Evolutionary conservation across 1,284 basidiomycete genomes (phyloP), one percentile per base, ranked within the genome.

Genomic region (Laetiporus sulphureus): DNA sequence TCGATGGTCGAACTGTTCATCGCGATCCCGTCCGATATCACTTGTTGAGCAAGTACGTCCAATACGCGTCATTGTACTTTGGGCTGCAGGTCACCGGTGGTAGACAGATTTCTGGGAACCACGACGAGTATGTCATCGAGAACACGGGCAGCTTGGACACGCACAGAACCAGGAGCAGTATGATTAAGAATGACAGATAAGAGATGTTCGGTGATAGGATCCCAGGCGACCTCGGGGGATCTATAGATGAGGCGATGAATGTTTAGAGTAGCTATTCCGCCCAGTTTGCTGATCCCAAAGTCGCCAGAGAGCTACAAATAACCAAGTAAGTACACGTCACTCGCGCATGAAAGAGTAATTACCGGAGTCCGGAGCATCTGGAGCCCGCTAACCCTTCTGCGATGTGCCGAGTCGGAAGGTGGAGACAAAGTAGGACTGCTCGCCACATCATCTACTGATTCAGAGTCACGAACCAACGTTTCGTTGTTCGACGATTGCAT

Each of bases 261-360:
- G 57, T 98, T 98, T 40, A 91, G 71, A 40, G 80, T 71, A 0
- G 85, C 73, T 2, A 97, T 84, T 0, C 77, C 73, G 18, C 90
- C 87, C 10, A 98, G 67, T 58, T 90, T 91, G 46, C 77, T 78
- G 35, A 98, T 80, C 5, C 89, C 90, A 66, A 96, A 97, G 56
- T 90, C 86, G 0, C 83, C 84, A 5, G 81, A 72, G 13, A 83
- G 74, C 83, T 88, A 53, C 18, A 38, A 30, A 32, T 16, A 16
- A 12, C 34, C 15, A 4, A 29, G 39, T 27, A 5, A 33, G 13
- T 29, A 16, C 6, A 40, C 31, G n/a, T 10, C 16, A 16, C 11
- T 10, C 8, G 10, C 10, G 8, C 8, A 8, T 8, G 10, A 18
- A 12, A 33, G 7, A 27, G n/a, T 21, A 67, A 81, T 57, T 54